phyloP scores from a whole-genome alignment of 2,329 filamentous ascomycete species.

The Macroventuria anomochaeta region DNA sequence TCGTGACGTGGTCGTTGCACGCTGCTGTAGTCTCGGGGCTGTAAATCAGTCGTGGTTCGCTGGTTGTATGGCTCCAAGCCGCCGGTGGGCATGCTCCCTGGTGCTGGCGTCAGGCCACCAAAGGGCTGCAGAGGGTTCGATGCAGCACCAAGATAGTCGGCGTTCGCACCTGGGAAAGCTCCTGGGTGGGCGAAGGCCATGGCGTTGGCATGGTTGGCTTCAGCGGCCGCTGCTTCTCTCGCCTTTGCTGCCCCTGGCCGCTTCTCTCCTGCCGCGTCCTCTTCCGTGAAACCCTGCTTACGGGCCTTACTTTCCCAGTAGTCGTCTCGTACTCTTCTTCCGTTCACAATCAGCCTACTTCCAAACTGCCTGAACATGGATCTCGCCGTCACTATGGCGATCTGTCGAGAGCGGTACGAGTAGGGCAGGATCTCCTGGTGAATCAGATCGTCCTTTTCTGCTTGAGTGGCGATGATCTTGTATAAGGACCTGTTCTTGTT shows the following conservation, averaged over 20 bases:
- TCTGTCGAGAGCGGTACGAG: slow-evolving; percentile 97
- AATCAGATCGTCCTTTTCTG: slow-evolving; percentile 96
- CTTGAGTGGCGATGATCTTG: slow-evolving; percentile 96
- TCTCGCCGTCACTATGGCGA: slow-evolving; percentile 94
- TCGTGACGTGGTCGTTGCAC: slow-evolving; percentile 89
- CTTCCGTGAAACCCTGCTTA: slow-evolving; percentile 98
- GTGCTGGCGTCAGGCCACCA: slow-evolving; percentile 68
- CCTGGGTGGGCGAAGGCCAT: slow-evolving; percentile 41
- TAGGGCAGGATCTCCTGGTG: slow-evolving; percentile 94
- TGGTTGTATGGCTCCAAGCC: slow-evolving; percentile 68
- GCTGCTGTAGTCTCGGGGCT: slow-evolving; percentile 80
- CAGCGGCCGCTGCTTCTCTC: slow-evolving; percentile 77
- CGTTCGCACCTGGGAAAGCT: slow-evolving; percentile 41
- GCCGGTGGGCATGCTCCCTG: slow-evolving; percentile 77
- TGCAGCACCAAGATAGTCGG: slow-evolving; percentile 40
- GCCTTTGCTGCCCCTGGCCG: slow-evolving; percentile 89
- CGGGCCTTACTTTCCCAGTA: slow-evolving; percentile 98
- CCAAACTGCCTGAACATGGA: slow-evolving; percentile 99
- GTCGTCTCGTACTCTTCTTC: slow-evolving; percentile 90
- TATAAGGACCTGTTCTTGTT: slow-evolving; percentile 97
- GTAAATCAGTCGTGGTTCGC: slow-evolving; percentile 75
- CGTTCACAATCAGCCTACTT: slow-evolving; percentile 88
- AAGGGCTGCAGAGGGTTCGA: slow-evolving; percentile 52
- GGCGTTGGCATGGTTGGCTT: slow-evolving; percentile 63
- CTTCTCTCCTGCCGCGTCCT: slow-evolving; percentile 94